phyloP scores from a whole-genome alignment of 2,329 filamentous ascomycete species.

The Endoconidiophora laricicola region DNA sequence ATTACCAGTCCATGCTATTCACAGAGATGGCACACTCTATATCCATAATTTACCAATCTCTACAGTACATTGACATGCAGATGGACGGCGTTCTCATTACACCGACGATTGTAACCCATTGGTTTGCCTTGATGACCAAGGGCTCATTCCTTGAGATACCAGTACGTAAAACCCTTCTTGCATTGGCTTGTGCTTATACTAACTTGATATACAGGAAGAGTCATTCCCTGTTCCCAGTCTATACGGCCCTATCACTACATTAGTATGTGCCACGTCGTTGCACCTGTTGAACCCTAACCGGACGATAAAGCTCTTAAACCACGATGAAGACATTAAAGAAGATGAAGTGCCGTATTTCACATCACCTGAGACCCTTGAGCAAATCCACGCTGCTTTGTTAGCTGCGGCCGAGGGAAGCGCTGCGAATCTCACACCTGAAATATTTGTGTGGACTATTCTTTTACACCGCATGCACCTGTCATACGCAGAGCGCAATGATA shows the following conservation, averaged over 20 bases:
- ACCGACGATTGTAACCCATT: slow-evolving; percentile 7
- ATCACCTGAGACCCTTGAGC: slow-evolving; percentile 50
- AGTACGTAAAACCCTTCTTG: slow-evolving; percentile 24
- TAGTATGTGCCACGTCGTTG: slow-evolving; percentile 55
- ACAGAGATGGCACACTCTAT: slow-evolving; percentile 59
- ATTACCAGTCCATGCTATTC: slow-evolving; percentile 46
- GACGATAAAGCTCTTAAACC: slow-evolving; percentile 38
- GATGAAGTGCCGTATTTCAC: slow-evolving; percentile 42
- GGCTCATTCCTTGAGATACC: slow-evolving; percentile 54
- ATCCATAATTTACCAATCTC: slow-evolving; percentile 53
- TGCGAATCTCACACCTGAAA: slow-evolving; percentile 51
- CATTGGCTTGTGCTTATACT: neutral
- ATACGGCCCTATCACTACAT: slow-evolving; percentile 31
- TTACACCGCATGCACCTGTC: slow-evolving; percentile 51
- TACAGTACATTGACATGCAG: slow-evolving; percentile 25
- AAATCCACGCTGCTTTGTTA: slow-evolving; percentile 56
- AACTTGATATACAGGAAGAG: slow-evolving; percentile 5
- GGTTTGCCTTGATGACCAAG: slow-evolving; percentile 32
- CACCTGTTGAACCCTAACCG: slow-evolving; percentile 50
- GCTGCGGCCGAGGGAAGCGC: slow-evolving; percentile 38
- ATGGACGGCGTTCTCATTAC: slow-evolving; percentile 7
- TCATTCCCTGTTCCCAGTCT: slow-evolving; percentile 10
- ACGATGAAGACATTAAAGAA: slow-evolving; percentile 28
- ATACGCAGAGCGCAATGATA: slow-evolving; percentile 44
- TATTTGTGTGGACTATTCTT: slow-evolving; percentile 70